Evolutionary conservation across 305 asterid genomes (phyloP).

Genomic region (Solanum hybrid): DNA sequence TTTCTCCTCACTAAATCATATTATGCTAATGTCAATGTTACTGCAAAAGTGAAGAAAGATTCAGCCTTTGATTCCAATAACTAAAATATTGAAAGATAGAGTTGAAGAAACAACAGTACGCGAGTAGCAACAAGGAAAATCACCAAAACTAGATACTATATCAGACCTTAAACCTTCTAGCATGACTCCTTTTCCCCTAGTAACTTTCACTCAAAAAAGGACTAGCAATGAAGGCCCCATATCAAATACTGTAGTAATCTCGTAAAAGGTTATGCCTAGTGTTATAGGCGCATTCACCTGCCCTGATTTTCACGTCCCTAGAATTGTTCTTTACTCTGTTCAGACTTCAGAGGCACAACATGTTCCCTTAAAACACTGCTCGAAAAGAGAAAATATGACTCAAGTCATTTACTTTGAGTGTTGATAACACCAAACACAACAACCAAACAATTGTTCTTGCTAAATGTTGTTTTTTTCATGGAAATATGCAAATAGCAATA

Average conservation of each 20-base stretch:
- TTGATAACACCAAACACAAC: neutral
- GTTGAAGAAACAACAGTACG: neutral
- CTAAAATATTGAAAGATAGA: neutral
- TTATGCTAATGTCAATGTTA: neutral
- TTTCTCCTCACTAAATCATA: neutral
- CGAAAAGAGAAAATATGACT: neutral
- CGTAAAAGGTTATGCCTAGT: neutral
- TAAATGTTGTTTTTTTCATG: neutral
- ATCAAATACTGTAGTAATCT: neutral
- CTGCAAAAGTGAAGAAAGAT: neutral
- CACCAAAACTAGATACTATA: neutral
- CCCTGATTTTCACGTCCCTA: neutral
- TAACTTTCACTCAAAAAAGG: neutral
- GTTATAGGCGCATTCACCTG: neutral
- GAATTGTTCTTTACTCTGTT: neutral
- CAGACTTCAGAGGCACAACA: neutral
- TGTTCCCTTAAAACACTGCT: neutral
- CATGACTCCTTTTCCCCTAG: neutral
- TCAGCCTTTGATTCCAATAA: neutral
- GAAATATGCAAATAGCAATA: neutral
- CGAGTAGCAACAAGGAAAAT: neutral
- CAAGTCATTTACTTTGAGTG: neutral
- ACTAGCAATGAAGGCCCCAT: neutral
- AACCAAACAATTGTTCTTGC: neutral
- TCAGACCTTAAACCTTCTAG: neutral